These are phyloP conservation scores for Phlebiopsis gigantea DNA, from an alignment of 768 basidiomycete species.

Conservation along the genomic window DNA sequence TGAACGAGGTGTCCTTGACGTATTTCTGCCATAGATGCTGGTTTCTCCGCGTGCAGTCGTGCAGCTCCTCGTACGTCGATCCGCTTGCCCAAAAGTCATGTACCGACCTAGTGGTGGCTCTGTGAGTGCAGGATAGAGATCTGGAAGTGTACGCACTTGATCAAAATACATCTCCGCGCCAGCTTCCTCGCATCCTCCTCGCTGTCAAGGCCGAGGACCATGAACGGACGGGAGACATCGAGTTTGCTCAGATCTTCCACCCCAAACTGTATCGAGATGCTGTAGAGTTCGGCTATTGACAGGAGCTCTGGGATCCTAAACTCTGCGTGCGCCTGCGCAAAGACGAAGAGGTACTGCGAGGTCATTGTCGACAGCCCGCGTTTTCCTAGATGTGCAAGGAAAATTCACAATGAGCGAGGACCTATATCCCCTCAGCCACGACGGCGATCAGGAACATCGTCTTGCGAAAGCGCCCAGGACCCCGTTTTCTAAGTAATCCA, in stretches of 20 bases:
- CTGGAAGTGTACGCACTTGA: conserved; percentile 53
- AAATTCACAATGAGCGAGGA: not conserved
- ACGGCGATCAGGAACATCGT: too few relatives aligned
- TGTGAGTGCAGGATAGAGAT: not conserved
- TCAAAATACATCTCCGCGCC: conserved; percentile 70
- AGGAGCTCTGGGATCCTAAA: conserved; percentile 81
- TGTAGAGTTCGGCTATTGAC: conserved; percentile 71
- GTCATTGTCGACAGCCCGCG: too few relatives aligned
- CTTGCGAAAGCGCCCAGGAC: too few relatives aligned
- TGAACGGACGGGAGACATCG: conserved; percentile 63
- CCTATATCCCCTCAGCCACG: too few relatives aligned
- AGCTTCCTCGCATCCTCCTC: conserved; percentile 75
- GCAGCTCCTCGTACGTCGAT: conserved; percentile 62
- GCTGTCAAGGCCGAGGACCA: conserved; percentile 60
- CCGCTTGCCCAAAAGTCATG: conserved; percentile 78
- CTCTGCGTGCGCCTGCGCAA: conserved; percentile 76
- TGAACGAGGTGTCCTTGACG: conserved; percentile 67
- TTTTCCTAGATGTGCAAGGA: not conserved
- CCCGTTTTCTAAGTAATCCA: too few relatives aligned
- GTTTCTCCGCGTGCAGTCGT: conserved; percentile 43
- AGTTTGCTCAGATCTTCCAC: conserved; percentile 28
- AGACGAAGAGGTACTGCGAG: conserved; percentile 53
- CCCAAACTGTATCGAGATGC: conserved; percentile 50
- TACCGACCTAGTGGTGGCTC: conserved; percentile 49
- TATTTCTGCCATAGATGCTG: conserved; percentile 53